Conservation (phyloP, 1,284 basidiomycete species). For the Apiotrichum montevideense region DNA sequence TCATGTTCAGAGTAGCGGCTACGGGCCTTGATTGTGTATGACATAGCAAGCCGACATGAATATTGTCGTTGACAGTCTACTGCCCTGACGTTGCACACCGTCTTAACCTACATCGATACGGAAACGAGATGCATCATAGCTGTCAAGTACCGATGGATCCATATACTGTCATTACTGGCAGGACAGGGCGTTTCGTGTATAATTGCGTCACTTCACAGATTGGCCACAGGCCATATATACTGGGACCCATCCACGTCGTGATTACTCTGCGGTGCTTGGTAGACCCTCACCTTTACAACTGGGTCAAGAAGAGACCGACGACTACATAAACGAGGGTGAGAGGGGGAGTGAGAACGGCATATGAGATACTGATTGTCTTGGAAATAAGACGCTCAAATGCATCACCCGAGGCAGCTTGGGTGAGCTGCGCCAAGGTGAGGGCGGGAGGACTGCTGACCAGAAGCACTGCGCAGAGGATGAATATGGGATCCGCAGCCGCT, state of each 20-base stretch:
- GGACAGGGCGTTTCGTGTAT: too few relatives aligned
- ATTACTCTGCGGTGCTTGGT: too few relatives aligned
- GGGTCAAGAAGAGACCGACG: conserved; percentile 54
- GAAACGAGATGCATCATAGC: too few relatives aligned
- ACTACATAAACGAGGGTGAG: conserved; percentile 70
- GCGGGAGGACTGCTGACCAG: conserved; percentile 56
- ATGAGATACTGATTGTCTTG: conserved; percentile 49
- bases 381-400: conserved; percentile 82
- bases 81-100: too few relatives aligned
- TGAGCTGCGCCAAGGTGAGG: conserved; percentile 59
- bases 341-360: conserved; percentile 66
- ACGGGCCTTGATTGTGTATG: conserved; percentile 25
- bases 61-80: too few relatives aligned
- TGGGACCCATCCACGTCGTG: too few relatives aligned
- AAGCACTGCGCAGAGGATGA: conserved; percentile 60
- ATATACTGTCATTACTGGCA: too few relatives aligned
- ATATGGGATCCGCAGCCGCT: conserved; percentile 47
- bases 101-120: too few relatives aligned
- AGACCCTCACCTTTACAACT: conserved; percentile 23
- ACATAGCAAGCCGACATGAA: too few relatives aligned
- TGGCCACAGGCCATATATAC: too few relatives aligned
- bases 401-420: conserved; percentile 76
- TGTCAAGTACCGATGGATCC: too few relatives aligned
- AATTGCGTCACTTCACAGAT: too few relatives aligned
- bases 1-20: conserved; percentile 43